A percentile compares a stretch with the other conserved stretches of the same genome.
Evolutionary conservation across 225 moss, liverwort and hornwort species (phyloP).

Genomic region (Polytrichum commune): DNA sequence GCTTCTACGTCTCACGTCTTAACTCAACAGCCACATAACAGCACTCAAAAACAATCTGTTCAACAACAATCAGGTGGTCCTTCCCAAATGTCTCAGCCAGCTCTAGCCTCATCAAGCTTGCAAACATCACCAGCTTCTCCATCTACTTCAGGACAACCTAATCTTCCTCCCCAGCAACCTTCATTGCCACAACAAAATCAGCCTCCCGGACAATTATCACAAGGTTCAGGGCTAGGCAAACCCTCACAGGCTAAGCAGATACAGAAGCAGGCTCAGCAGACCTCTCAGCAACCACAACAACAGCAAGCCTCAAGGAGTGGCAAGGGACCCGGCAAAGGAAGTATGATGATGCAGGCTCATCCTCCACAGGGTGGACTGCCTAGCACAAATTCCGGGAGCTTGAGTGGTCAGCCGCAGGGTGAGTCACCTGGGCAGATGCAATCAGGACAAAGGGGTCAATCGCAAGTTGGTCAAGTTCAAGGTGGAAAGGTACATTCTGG

Average conservation of each 20-base stretch:
- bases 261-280: conserved; percentile 24
- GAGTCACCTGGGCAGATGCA: conserved; percentile 22
- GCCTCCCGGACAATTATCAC: conserved; percentile 18
- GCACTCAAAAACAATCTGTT: conserved; percentile 25
- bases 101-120: conserved; percentile 12
- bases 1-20: conserved; percentile 21
- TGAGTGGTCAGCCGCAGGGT: conserved; percentile 21
- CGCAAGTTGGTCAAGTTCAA: conserved; percentile 20
- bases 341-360: conserved; percentile 30
- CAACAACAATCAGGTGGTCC: conserved; percentile 28
- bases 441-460: conserved; percentile 16
- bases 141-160: conserved; percentile 17
- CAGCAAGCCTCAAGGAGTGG: conserved; percentile 20
- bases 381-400: conserved; percentile 8
- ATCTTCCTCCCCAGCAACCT: conserved; percentile 9
- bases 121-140: conserved; percentile 32
- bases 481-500: conserved; percentile 25
- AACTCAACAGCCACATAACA: conserved; percentile 26
- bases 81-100: conserved; percentile 25
- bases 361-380: conserved; percentile 17
- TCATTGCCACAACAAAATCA: conserved; percentile 19
- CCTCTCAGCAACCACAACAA: conserved; percentile 19
- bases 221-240: conserved; percentile 20
- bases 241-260: conserved; percentile 25
- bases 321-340: conserved; percentile 30